Evolutionary conservation across 441 rosid genomes (phyloP).

Genomic region (Bocquillonia castaneifolia): DNA sequence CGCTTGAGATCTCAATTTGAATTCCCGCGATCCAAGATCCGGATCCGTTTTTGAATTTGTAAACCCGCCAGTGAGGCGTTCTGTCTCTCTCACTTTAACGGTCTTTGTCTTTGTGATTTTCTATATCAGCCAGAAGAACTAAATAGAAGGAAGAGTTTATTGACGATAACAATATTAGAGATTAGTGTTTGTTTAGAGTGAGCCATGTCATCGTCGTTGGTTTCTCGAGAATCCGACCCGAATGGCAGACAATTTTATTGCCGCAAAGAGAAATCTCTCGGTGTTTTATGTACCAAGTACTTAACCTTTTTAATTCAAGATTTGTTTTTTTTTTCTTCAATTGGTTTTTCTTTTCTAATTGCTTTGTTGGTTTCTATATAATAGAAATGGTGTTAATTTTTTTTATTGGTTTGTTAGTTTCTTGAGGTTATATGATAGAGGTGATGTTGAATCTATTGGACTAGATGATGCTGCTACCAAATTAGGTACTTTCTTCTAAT

Average conservation of each 20-base stretch:
- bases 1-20: constrained; percentile 28
- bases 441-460: constrained; percentile 59
- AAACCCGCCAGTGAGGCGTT: constrained; percentile 26
- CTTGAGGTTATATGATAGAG: constrained; percentile 59
- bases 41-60: constrained; percentile 27
- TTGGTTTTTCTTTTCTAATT: not conserved
- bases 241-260: constrained; percentile 40
- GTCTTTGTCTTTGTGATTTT: not conserved
- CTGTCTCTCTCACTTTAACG: not conserved
- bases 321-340: not conserved
- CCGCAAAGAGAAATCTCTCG: constrained; percentile 84
- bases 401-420: constrained; percentile 40
- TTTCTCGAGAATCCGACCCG: constrained; percentile 36
- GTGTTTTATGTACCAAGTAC: constrained; percentile 80
- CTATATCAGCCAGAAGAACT: too few species aligned
- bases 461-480: constrained; percentile 74
- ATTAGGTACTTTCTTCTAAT: constrained; percentile 46
- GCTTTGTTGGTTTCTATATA: constrained; percentile 8
- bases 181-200: not conserved
- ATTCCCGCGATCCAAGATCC: constrained; percentile 33
- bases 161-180: too few species aligned
- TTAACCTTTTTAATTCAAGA: too few species aligned
- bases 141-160: too few species aligned
- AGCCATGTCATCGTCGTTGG: constrained; percentile 30
- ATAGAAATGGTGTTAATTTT: not conserved